Evolutionary conservation across 2,329 filamentous ascomycete genomes (phyloP).

Genomic region (Apiospora hydei): DNA sequence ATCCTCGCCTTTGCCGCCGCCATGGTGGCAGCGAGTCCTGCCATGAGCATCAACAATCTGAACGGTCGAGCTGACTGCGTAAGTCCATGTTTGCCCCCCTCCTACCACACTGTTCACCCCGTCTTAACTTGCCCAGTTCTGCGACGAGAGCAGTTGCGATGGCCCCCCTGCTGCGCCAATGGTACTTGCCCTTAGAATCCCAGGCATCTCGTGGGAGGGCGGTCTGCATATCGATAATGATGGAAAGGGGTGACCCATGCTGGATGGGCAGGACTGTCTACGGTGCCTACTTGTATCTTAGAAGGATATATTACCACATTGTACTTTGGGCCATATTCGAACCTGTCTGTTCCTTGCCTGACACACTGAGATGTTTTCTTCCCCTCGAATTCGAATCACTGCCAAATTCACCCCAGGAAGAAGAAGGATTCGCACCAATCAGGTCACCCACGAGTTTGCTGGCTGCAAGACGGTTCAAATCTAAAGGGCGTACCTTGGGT

Average conservation of each 20-base stretch:
- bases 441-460: background rate
- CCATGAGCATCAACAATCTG: slow-evolving; percentile 6
- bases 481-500: too few relatives aligned
- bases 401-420: background rate
- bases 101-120: too few relatives aligned
- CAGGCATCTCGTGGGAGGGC: background rate
- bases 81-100: background rate
- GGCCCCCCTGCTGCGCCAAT: slow-evolving; percentile 26
- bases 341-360: background rate
- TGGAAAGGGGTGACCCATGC: too few relatives aligned
- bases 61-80: slow-evolving; percentile 20
- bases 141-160: slow-evolving; percentile 21
- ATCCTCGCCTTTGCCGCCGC: slow-evolving; percentile 14
- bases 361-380: background rate
- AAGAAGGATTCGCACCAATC: too few relatives aligned
- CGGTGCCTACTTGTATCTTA: background rate
- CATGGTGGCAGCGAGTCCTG: background rate
- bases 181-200: background rate
- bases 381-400: background rate
- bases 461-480: too few relatives aligned
- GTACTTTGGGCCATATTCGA: background rate
- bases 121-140: background rate
- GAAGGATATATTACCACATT: background rate
- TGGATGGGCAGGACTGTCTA: background rate
- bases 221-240: background rate